Percentiles rank a stretch among this genome's conserved stretches.
Evolutionary conservation across 768 basidiomycete genomes (phyloP).

Genomic region (Dendrothele bispora): DNA sequence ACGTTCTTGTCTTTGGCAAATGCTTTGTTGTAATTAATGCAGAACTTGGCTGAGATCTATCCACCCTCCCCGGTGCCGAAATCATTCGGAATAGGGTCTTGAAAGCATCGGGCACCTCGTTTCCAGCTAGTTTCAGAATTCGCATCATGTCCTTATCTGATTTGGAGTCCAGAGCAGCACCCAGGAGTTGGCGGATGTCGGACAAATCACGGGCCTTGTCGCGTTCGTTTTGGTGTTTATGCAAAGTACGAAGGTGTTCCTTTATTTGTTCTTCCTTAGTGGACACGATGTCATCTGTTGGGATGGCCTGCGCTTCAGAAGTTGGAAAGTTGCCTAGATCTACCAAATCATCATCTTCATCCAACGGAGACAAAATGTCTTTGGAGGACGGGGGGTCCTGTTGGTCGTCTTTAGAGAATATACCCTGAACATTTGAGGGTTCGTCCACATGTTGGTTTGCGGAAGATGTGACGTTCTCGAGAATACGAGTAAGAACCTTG

Average conservation of each 20-base stretch:
- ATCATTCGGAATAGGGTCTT: constrained; percentile 50
- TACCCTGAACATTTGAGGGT: constrained; percentile 35
- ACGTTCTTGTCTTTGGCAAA: not conserved
- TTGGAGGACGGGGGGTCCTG: not conserved
- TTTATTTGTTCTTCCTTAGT: not conserved
- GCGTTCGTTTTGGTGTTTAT: constrained; percentile 33
- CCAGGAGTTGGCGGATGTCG: constrained; percentile 39
- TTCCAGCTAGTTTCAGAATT: constrained; percentile 38
- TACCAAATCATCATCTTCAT: not conserved
- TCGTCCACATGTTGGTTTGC: constrained; percentile 41
- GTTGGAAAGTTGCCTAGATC: not conserved
- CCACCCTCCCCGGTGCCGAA: constrained; percentile 15
- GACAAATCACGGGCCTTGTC: constrained; percentile 36
- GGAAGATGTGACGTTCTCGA: not conserved
- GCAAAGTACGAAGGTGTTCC: not conserved
- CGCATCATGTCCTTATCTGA: constrained; percentile 41
- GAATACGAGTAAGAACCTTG: constrained; percentile 1
- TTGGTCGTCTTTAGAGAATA: no score
- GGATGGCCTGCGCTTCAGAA: not conserved
- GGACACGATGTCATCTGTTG: not conserved
- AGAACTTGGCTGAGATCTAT: not conserved
- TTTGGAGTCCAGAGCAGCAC: constrained; percentile 33
- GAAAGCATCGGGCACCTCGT: constrained; percentile 51
- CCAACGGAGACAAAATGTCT: not conserved
- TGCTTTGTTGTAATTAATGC: not conserved